phyloP scores from a whole-genome alignment of 495 filamentous ascomycete species.

The Thermothielavioides terrestris region DNA sequence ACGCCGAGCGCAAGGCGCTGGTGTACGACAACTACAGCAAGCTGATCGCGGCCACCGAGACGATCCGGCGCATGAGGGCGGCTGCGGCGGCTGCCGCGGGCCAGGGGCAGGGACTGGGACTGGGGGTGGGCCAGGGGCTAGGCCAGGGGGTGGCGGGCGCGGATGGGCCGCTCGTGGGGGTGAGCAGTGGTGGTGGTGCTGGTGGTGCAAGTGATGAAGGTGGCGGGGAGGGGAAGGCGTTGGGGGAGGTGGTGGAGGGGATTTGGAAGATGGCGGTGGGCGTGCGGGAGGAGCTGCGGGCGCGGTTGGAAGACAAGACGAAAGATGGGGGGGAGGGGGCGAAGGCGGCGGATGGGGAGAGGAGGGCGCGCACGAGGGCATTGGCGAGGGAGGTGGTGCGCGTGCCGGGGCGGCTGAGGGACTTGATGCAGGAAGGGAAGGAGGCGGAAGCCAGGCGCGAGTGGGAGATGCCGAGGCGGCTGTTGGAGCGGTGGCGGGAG shows the following conservation, averaged over 20 bases:
- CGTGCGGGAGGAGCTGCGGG: slow-evolving; percentile 49
- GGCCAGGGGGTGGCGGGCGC: too few species aligned
- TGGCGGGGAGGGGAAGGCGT: background rate
- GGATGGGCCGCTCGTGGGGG: too few species aligned
- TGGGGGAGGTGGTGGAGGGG: slow-evolving; percentile 68
- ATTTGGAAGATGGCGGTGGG: slow-evolving; percentile 69
- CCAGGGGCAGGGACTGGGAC: slow-evolving; percentile 52
- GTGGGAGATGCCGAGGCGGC: slow-evolving; percentile 48
- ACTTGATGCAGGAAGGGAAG: slow-evolving; percentile 52
- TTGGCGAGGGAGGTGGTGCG: slow-evolving; percentile 64
- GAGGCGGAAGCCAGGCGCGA: slow-evolving; percentile 49
- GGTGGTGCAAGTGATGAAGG: background rate
- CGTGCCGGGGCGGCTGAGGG: slow-evolving; percentile 48
- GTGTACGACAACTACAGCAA: slow-evolving; percentile 99
- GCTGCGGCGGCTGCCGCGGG: slow-evolving; percentile 51
- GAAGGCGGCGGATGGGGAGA: slow-evolving; percentile 25
- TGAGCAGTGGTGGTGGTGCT: slow-evolving; percentile 47
- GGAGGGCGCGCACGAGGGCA: slow-evolving; percentile 49
- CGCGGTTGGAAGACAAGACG: slow-evolving; percentile 22
- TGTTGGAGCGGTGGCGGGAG: slow-evolving; percentile 45
- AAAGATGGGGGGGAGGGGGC: slow-evolving; percentile 37
- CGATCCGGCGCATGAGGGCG: slow-evolving; percentile 69
- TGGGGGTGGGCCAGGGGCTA: too few species aligned
- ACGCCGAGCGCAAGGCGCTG: slow-evolving; percentile 90
- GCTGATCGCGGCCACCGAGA: slow-evolving; percentile 88